Evolutionary conservation across 1,139 yeast species (phyloP), one percentile per base, ranked within the genome.

Genomic region (Meyerozyma elateridarum): DNA sequence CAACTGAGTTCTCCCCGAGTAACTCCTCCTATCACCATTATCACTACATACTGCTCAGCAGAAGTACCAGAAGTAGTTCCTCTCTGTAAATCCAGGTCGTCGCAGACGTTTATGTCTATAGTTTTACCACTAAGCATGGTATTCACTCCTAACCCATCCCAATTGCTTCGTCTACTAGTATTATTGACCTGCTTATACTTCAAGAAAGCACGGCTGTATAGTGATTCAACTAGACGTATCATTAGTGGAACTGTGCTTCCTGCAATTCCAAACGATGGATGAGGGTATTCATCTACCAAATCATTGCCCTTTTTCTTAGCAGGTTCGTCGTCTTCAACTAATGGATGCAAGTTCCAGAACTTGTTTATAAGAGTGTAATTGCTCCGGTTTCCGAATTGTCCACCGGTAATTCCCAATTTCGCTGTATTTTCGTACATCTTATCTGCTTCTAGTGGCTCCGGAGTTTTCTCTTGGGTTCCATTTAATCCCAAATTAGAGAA

Each of bases 1-100:
- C 87, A 78, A 8, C 85, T 70, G 8, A 85, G 61, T 51, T 85
- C 95, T 9, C 87, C 73, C 49, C 82, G 72, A 0, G 95, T 83
- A n/a, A 85, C 61, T 0, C 95, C 95, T 6, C 95, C 95, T 25
- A 85, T 52, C 35, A 73, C 48, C 19, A 66, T 65, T 4, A 75
- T 58, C 19, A 83, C 59, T 21, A 81, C 68, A 32, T 73, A 73
- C 49, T 66, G 64, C 42, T 51, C 41, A n/a, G 12, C 13, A 5
- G 8, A 2, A 12, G 18, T 9, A n/a, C 9, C 13, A 5, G 8
- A 2, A 12, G 18, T 9, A 7, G 28, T 34, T 35, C 19, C 36
- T 36, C 20, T 41, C 41, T 15, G 47, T 39, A 11, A 41, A 33
- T 59, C 61, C 49, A 52, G 57, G 14, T 43, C 47, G 35, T 59